Base-by-base conservation (phyloP, 805 yeast species). In the Hanseniaspora mollemarum region DNA sequence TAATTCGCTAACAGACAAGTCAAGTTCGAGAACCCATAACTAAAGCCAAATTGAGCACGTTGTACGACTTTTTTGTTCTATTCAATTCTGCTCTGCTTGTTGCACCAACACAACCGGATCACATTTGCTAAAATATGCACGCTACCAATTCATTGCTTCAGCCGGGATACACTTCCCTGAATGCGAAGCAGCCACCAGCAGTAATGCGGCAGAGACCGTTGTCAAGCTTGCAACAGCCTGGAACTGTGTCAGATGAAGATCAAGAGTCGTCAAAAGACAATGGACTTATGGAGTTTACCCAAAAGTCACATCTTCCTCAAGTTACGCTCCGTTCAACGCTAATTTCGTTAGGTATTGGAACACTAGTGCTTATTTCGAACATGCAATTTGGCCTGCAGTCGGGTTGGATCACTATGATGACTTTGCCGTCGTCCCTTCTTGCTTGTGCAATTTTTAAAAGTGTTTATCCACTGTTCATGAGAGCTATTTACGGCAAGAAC, bases 391-490 rank as follows among this genome's bases (percentile, higher is more conserved):
- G 97, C 1, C 70, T 90, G 19, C 98, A 90, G 62, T 90, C 96
- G 0, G 98, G 98, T 1, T 90, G 98, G 98, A 96, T 92, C 5
- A 87, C 96, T 10, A 90, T 90, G 98, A 92, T 90, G 98, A 84
- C 95, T 21, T 70, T 90, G 50, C 97, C 98, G 0, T 82, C 95
- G 4, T 96, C 97, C 0, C 66, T 90, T 48, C 66, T 90, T 24
- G 96, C 94, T 0, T 88, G 79, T 63, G 83, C 96, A 0, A 69
- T 83, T 18, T 90, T 88, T 70, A 85, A 80, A 58, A 67, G 77
- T 3, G 58, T 81, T 2, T 60, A 65, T 62, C 68, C 68, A 1
- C 3, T 54, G 2, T 8, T 63, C 3, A 25, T 45, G 43, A 24
- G 15, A 3, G 16, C 16, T 13, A 57, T 48, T 21, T 63, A 62